Evolutionary conservation across 1,284 basidiomycete species (phyloP).

Genomic region (Heimioporus retisporus): DNA sequence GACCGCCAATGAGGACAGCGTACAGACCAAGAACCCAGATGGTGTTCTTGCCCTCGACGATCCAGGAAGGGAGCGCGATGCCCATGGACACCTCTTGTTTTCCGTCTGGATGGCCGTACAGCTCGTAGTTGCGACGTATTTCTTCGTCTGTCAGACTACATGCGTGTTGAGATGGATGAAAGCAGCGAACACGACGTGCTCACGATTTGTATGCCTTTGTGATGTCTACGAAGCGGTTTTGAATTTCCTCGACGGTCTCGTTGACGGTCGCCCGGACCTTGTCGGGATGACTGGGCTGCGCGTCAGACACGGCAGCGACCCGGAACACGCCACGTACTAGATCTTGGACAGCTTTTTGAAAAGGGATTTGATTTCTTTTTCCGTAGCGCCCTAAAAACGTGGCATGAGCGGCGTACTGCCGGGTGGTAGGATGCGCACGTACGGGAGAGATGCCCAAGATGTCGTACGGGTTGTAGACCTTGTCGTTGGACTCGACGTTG

Average conservation of each 20-base stretch:
- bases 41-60: constrained; percentile 94
- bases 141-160: constrained; percentile 91
- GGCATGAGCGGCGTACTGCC: not conserved
- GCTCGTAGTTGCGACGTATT: constrained; percentile 92
- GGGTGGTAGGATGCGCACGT: constrained; percentile 48
- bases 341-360: constrained; percentile 95
- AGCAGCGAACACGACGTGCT: constrained; percentile 36
- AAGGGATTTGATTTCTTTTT: constrained; percentile 97
- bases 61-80: constrained; percentile 96
- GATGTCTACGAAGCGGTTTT: constrained; percentile 91
- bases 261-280: constrained; percentile 91
- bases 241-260: constrained; percentile 92
- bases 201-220: constrained; percentile 99
- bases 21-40: constrained; percentile 93
- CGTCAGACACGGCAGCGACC: constrained; percentile 1
- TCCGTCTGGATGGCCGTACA: constrained; percentile 97
- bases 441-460: constrained; percentile 90
- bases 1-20: constrained; percentile 88
- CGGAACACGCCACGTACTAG: constrained; percentile 70
- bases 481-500: constrained; percentile 69
- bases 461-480: constrained; percentile 94
- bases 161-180: constrained; percentile 3
- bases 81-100: constrained; percentile 96
- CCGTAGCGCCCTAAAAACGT: constrained; percentile 63
- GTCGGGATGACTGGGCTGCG: constrained; percentile 87